Base-by-base conservation (phyloP, 1,284 basidiomycete species). In the Phenoliferia sp. region DNA sequence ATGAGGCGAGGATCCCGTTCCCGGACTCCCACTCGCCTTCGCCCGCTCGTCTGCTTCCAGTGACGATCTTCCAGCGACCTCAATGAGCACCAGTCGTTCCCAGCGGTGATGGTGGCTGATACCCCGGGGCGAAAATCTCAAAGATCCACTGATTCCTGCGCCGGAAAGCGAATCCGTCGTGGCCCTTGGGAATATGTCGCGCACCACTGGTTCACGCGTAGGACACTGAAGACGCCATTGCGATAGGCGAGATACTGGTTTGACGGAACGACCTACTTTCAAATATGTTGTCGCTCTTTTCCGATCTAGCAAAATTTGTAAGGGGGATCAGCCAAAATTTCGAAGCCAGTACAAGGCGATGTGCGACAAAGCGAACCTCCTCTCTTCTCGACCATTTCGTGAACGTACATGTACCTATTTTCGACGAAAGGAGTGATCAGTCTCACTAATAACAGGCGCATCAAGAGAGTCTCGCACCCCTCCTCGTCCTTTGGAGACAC, bases 11-110 rank as follows among this genome's bases (percentile, higher is more conserved):
- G 12, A 12, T 44, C 39, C 39, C 12, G 39, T 44, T 44, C n/a
- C n/a, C n/a, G n/a, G n/a, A 36, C 4, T 36, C 6, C 56, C 56
- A 5, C 33, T 22, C 31, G 12, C 28, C 44, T 34, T 32, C 56
- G 17, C 26, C 3, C 26, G 36, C 15, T 7, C 17, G 26, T 9
- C 35, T 26, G 54, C 17, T 15, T 60, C 35, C 34, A 33, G n/a
- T 16, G 33, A 62, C 31, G 64, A 62, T 4, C 71, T 34, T 3
- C 75, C 73, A 0, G 70, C 71, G 22, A 74, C 61, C 57, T 76
- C 75, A 32, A 76, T 69, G 4, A 76, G 57, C 54, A 71, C 70
- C 26, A 76, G 59, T 28, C 75, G 48, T 39, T 76, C 75, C 69
- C 72, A 75, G 34, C 65, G 64, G 28, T 70, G 69, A 57, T 72